Percentiles rank a stretch among this genome's conserved stretches.
phyloP scores from a whole-genome alignment of 1,139 yeast genomes.

The Blastobotrys arbuscula region DNA sequence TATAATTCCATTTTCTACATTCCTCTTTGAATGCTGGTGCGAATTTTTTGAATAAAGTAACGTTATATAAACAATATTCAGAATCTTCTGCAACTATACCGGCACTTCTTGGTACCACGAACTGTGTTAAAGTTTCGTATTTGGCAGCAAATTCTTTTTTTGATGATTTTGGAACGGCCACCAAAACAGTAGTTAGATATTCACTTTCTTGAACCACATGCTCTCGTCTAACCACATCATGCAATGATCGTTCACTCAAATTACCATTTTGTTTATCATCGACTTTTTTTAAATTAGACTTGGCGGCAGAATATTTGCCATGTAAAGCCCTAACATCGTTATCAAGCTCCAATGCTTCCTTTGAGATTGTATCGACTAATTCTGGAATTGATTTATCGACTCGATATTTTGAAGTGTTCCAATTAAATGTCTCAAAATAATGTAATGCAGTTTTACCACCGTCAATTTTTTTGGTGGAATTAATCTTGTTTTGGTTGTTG shows the following conservation, averaged over 20 bases:
- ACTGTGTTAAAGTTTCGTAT: slow-evolving; percentile 72
- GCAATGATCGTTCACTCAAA: slow-evolving; percentile 81
- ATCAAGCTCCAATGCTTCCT: slow-evolving; percentile 78
- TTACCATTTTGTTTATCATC: slow-evolving; percentile 92
- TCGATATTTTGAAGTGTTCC: slow-evolving; percentile 86
- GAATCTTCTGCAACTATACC: slow-evolving; percentile 59
- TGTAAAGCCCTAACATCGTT: slow-evolving; percentile 69
- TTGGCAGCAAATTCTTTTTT: slow-evolving; percentile 54
- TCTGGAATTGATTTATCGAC: slow-evolving; percentile 78
- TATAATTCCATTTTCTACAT: slow-evolving; percentile 82
- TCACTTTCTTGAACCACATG: slow-evolving; percentile 85
- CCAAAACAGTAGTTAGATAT: slow-evolving; percentile 70
- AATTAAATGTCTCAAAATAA: slow-evolving; percentile 66
- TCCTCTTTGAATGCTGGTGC: slow-evolving; percentile 61
- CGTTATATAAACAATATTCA: slow-evolving; percentile 68
- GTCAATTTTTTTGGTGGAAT: slow-evolving; percentile 45
- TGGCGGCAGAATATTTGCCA: slow-evolving; percentile 72
- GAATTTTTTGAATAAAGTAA: slow-evolving; percentile 79
- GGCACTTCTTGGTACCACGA: slow-evolving; percentile 93
- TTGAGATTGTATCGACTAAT: slow-evolving; percentile 60
- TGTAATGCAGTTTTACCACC: slow-evolving; percentile 44
- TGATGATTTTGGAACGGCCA: slow-evolving; percentile 76
- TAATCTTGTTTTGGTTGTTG: slow-evolving; percentile 39
- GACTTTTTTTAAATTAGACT: slow-evolving; percentile 76
- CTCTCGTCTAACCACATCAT: slow-evolving; percentile 77